phyloP scores from a whole-genome alignment of 2,329 filamentous ascomycete genomes.

The Podosphaera xanthii region DNA sequence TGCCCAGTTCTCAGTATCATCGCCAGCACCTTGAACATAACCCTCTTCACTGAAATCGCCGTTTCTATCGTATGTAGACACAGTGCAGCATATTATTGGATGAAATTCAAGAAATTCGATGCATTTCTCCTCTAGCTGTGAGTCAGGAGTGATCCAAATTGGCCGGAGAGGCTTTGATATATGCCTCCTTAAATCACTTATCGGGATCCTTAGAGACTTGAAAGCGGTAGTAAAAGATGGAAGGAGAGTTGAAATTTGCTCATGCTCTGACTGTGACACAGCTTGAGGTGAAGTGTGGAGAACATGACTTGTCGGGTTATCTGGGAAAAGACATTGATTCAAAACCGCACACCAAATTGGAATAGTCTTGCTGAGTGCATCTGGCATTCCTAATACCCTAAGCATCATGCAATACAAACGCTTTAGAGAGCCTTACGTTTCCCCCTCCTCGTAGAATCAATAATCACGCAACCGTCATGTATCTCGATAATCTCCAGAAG shows the following conservation, averaged over 20 bases:
- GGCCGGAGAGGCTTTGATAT: constrained; percentile 53
- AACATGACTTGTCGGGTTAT: constrained; percentile 20
- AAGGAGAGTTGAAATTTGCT: constrained; percentile 42
- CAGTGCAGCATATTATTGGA: constrained; percentile 65
- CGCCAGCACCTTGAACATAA: constrained; percentile 86
- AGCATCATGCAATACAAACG: neutral
- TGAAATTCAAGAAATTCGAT: constrained; percentile 34
- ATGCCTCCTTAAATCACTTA: constrained; percentile 27
- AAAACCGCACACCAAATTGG: constrained; percentile 84
- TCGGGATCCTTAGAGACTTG: constrained; percentile 35
- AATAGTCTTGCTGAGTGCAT: constrained; percentile 80
- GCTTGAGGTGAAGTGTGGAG: constrained; percentile 52
- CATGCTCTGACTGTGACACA: constrained; percentile 51
- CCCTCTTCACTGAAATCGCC: constrained; percentile 46
- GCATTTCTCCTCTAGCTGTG: constrained; percentile 21
- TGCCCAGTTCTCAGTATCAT: constrained; percentile 90
- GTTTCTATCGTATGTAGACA: constrained; percentile 47
- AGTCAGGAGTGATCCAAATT: constrained; percentile 58
- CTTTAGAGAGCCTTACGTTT: constrained; percentile 33
- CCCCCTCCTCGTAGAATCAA: constrained; percentile 79
- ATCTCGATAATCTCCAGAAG: constrained; percentile 43
- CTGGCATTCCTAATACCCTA: constrained; percentile 47
- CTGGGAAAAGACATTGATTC: constrained; percentile 56
- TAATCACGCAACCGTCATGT: constrained; percentile 54
- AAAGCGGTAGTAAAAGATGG: constrained; percentile 30